Conservation (phyloP, 1,284 basidiomycete genomes). For the Inonotus obliquus region DNA sequence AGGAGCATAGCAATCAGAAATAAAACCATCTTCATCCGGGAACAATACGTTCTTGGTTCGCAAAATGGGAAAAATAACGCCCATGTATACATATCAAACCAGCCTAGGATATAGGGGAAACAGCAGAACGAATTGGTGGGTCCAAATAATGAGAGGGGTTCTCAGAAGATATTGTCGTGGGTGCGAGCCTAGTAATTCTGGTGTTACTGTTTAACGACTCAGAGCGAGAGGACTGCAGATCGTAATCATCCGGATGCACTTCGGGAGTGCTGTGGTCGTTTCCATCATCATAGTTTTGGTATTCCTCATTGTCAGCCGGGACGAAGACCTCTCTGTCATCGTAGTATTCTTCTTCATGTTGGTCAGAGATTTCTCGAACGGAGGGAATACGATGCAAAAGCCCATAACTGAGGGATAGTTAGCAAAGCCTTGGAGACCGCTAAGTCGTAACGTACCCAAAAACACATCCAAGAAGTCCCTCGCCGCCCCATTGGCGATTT, state of each 20-base stretch:
- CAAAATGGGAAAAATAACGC: too few relatives aligned
- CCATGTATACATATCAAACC: not conserved
- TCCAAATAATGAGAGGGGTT: conserved; percentile 16
- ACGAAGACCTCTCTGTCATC: conserved; percentile 18
- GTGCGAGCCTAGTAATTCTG: not conserved
- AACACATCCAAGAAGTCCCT: conserved; percentile 89
- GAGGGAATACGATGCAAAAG: conserved; percentile 86
- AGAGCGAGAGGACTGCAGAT: not conserved
- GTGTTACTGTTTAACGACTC: not conserved
- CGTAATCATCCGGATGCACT: not conserved
- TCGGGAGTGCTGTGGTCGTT: not conserved
- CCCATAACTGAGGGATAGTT: conserved; percentile 50
- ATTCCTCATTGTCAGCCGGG: conserved; percentile 17
- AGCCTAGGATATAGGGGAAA: not conserved
- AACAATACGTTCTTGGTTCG: not conserved
- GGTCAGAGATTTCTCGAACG: not conserved
- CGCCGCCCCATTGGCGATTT: conserved; percentile 94
- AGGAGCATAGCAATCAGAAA: not conserved
- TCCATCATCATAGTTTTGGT: conserved; percentile 4
- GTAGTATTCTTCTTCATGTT: conserved; percentile 8
- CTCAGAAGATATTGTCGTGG: not conserved
- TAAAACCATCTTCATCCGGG: not conserved
- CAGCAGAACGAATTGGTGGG: conserved; percentile 10
- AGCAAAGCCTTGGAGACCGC: conserved; percentile 9
- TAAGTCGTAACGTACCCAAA: conserved; percentile 63